Evolutionary conservation across 495 filamentous ascomycete species (phyloP).

Genomic region (Hypoxylon lienhwacheense): DNA sequence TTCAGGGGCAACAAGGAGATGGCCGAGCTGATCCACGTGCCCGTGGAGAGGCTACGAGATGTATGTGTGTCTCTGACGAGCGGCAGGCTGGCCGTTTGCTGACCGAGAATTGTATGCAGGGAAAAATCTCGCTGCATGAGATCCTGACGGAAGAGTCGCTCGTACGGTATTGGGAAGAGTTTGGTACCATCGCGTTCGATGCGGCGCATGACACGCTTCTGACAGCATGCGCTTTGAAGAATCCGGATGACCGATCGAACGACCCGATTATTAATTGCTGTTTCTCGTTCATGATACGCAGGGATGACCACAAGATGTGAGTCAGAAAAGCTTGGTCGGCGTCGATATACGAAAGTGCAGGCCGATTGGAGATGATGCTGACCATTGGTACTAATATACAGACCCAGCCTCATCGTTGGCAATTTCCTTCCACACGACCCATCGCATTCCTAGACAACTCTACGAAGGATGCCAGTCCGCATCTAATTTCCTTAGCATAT

Average conservation of each 20-base stretch:
- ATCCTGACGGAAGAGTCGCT: conserved; percentile 91
- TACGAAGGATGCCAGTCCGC: not conserved
- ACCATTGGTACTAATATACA: conserved; percentile 42
- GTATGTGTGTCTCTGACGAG: conserved; percentile 65
- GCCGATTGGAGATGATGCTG: no score
- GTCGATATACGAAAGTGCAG: not conserved
- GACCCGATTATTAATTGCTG: conserved; percentile 84
- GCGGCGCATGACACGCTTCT: conserved; percentile 94
- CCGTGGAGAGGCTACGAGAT: conserved; percentile 86
- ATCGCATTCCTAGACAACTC: conserved; percentile 30
- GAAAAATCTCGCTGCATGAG: conserved; percentile 92
- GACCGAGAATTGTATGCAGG: conserved; percentile 54
- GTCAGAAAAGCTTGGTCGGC: conserved; percentile 39
- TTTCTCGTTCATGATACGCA: conserved; percentile 94
- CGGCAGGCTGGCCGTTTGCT: not conserved
- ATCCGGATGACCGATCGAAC: conserved; percentile 70
- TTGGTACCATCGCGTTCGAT: conserved; percentile 97
- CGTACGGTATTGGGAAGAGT: conserved; percentile 99
- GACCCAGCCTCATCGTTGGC: conserved; percentile 90
- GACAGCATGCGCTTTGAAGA: conserved; percentile 90
- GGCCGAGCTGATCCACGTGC: conserved; percentile 93
- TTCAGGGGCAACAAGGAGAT: conserved; percentile 98
- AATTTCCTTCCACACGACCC: conserved; percentile 84
- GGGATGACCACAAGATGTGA: conserved; percentile 96
- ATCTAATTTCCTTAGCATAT: conserved; percentile 6